phyloP scores from a whole-genome alignment of 495 filamentous ascomycete genomes.

The Penicillium argentinense region DNA sequence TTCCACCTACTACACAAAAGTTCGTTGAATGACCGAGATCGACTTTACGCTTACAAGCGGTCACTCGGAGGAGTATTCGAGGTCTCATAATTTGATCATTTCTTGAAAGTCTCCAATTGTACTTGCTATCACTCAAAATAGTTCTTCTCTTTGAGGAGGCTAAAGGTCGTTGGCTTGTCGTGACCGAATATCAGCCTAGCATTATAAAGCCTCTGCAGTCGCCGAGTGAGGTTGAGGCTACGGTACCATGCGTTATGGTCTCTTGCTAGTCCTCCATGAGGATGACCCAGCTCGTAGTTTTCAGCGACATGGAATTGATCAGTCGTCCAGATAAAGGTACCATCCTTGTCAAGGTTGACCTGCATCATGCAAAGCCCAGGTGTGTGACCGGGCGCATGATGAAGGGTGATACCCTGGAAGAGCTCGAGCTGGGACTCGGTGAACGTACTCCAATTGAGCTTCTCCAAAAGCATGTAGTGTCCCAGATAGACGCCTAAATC shows the following conservation, averaged over 20 bases:
- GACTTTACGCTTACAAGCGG: not conserved
- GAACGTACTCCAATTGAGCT: slow-evolving; percentile 39
- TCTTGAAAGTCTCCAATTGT: not conserved
- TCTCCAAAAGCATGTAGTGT: slow-evolving; percentile 34
- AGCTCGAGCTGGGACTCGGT: slow-evolving; percentile 31
- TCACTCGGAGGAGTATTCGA: too few relatives aligned
- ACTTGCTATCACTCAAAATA: slow-evolving; percentile 17
- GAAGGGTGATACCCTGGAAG: slow-evolving; percentile 36
- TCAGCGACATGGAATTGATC: slow-evolving; percentile 43
- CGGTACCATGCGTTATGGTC: slow-evolving; percentile 45
- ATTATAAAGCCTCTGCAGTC: slow-evolving; percentile 33
- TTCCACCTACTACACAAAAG: not conserved
- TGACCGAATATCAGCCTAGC: slow-evolving; percentile 44
- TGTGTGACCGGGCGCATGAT: slow-evolving; percentile 42
- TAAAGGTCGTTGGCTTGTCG: slow-evolving; percentile 21
- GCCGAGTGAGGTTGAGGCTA: slow-evolving; percentile 38
- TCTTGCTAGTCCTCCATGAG: slow-evolving; percentile 44
- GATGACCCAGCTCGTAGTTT: slow-evolving; percentile 21
- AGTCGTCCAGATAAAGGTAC: slow-evolving; percentile 45
- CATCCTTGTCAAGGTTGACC: slow-evolving; percentile 35
- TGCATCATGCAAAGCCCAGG: slow-evolving; percentile 40
- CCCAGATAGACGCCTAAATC: slow-evolving; percentile 47
- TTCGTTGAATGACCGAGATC: not conserved
- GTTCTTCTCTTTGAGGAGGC: slow-evolving; percentile 17
- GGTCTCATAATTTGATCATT: too few relatives aligned